Evolutionary conservation across 1,284 basidiomycete species (phyloP).

Genomic region (Ganoderma leucocontextum): DNA sequence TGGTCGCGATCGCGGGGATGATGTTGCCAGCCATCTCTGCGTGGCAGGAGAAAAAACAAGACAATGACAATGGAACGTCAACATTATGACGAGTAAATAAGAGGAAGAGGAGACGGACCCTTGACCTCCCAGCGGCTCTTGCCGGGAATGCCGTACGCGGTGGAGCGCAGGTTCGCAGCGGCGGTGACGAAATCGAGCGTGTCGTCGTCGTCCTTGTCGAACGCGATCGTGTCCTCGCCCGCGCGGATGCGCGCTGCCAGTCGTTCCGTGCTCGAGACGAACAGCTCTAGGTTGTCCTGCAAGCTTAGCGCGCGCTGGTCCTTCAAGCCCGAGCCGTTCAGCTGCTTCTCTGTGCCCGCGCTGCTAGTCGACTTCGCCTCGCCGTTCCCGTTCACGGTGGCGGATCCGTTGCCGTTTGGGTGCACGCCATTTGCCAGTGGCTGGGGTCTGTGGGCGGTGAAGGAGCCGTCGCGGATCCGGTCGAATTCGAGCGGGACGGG

Average conservation of each 20-base stretch:
- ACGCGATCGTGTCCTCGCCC: slow-evolving; percentile 83
- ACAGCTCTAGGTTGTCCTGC: slow-evolving; percentile 84
- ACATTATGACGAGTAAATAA: neutral
- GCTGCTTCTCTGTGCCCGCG: slow-evolving; percentile 38
- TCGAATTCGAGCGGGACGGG: slow-evolving; percentile 89
- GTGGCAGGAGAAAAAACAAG: slow-evolving; percentile 1
- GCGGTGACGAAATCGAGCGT: slow-evolving; percentile 97
- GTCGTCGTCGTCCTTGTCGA: slow-evolving; percentile 99
- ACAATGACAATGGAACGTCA: neutral
- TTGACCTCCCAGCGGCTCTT: slow-evolving; percentile 98
- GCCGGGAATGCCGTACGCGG: slow-evolving; percentile 87
- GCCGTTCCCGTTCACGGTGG: slow-evolving; percentile 31
- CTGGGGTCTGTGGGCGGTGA: slow-evolving; percentile 48
- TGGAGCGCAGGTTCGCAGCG: slow-evolving; percentile 90
- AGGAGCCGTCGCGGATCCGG: slow-evolving; percentile 68
- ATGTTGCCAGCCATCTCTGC: slow-evolving; percentile 99
- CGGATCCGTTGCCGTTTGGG: slow-evolving; percentile 33
- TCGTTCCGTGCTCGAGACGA: slow-evolving; percentile 83
- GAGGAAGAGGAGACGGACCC: slow-evolving; percentile 55
- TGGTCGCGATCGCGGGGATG: slow-evolving; percentile 98
- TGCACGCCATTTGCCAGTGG: slow-evolving; percentile 29
- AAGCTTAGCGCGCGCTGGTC: slow-evolving; percentile 83
- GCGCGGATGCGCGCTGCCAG: slow-evolving; percentile 78
- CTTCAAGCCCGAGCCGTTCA: slow-evolving; percentile 61
- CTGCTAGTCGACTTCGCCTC: slow-evolving; percentile 29